Evolutionary conservation across 1,284 basidiomycete species (phyloP).

Genomic region (Schizophyllum commune): DNA sequence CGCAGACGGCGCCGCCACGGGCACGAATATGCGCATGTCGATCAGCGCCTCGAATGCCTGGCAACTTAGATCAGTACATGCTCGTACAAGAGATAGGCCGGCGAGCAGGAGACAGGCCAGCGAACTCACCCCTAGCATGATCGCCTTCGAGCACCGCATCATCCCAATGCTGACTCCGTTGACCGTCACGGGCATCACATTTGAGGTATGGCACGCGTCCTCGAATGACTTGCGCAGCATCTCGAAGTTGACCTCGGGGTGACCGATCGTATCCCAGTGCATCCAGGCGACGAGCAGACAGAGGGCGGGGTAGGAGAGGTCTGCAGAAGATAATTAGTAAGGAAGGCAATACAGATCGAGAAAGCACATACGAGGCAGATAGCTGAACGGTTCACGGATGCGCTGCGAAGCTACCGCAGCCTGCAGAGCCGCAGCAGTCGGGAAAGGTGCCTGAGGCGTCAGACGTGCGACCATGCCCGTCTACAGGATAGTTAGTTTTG

Average conservation of each 20-base stretch:
- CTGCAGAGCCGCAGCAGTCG: constrained; percentile 32
- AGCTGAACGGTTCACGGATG: constrained; percentile 23
- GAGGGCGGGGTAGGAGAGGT: constrained; percentile 61
- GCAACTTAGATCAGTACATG: constrained; percentile 5
- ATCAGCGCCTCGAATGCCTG: constrained; percentile 68
- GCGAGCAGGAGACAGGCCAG: constrained; percentile 1
- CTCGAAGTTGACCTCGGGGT: constrained; percentile 68
- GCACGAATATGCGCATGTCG: constrained; percentile 42
- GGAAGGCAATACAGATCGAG: constrained; percentile 8
- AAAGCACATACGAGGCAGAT: neutral
- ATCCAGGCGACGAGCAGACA: constrained; percentile 66
- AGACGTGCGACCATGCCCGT: constrained; percentile 33
- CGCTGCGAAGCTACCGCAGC: constrained; percentile 43
- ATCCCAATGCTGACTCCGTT: constrained; percentile 70
- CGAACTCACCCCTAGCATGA: constrained; percentile 46
- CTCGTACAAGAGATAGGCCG: neutral
- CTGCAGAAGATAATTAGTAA: constrained; percentile 26
- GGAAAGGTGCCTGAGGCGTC: constrained; percentile 43
- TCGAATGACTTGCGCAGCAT: constrained; percentile 67
- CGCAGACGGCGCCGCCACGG: constrained; percentile 35
- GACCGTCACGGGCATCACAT: constrained; percentile 64
- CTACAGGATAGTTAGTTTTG: neutral
- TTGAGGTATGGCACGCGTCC: constrained; percentile 58
- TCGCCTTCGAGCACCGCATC: constrained; percentile 52
- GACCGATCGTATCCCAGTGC: constrained; percentile 58